Evolutionary conservation across 1,284 basidiomycete genomes (phyloP), one percentile per base, ranked within the genome.

Genomic region (Cystobasidium sp.): DNA sequence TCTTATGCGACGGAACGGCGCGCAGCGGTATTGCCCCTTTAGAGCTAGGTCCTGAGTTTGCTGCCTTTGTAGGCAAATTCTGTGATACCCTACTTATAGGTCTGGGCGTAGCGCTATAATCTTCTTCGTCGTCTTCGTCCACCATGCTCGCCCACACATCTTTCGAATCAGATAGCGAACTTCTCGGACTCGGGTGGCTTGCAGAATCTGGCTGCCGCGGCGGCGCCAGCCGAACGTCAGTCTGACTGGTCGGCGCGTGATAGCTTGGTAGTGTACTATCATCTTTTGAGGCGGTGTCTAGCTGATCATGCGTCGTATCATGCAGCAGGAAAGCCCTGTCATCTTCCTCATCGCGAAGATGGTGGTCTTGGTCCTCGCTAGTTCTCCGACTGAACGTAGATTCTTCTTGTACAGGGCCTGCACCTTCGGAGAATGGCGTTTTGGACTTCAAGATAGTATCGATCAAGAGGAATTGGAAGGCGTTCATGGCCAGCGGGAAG

Each of bases 401-500:
- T 64, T 39, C 56, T 22, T 47, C 39, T 39, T 55, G 22, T 65
- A 41, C 52, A 18, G 9, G 53, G 22, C 62, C 31, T 7, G 37
- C n/a, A 16, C 31, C 31, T 31, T 55, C 43, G 22, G 62, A 61
- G 16, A 51, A 47, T 12, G 59, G 61, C 18, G 68, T 24, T 7
- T 44, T 61, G 10, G 62, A 65, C 31, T 75, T 75, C 59, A 76
- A 49, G 31, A 76, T 84, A 79, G 84, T 82, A 61, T 84, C 84
- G 46, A 84, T 82, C 31, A 84, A 75, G 49, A 82, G 82, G 78
- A 84, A 83, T 81, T 96, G 78, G 16, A 81, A 44, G 10, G 78
- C 77, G 71, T 82, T 97, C 94, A 97, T 97, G 74, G 90, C 85
- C 75, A 95, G 89, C 0, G 95, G 95, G 84, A 97, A 95, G 62